Base-by-base conservation (phyloP, 148 eudicot genomes). In the Rhododendron ferrugineum region DNA sequence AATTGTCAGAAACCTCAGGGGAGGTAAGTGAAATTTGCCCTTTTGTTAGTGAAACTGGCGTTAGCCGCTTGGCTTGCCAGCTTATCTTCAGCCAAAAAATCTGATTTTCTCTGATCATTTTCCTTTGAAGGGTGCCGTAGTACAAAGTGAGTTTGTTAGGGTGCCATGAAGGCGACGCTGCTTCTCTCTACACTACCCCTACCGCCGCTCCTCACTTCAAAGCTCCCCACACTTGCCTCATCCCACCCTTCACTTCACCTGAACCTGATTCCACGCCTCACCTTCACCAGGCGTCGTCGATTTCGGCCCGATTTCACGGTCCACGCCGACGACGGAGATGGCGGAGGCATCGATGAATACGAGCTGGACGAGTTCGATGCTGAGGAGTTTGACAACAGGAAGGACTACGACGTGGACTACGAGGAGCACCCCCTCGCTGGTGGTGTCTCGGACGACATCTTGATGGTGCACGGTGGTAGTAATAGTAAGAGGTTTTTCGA, bases 281-380 rank as follows among this genome's bases (percentile, higher is more conserved):
- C 87, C 82, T 2, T 84, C 85, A 74, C 30, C 34, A 3, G 15
- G 32, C 13, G 40, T 30, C 83, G 74, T 22, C 36, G 40, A 68
- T 6, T 83, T n/a, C 73, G 56, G 89, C 87, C 90, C 1, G 92
- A 92, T 89, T 89, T 91, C 85, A 89, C 93, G 13, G 90, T 76
- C 9, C 87, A 80, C 86, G 93, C 93, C 84, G 95, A 93, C 89
- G 96, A 91, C 75, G 96, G 91, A 1, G 98, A 92, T 66, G 88
- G 88, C n/a, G 94, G 88, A 11, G 93, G 85, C 14, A 56, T 90
- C 37, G 91, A 85, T 30, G 95, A 93, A 82, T 95, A 93, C 79
- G 97, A 96, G 72, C 91, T 95, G 93, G 93, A 96, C 91, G 98
- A 93, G 1, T 98, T 95, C 8, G 99, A 95, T 47, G 91, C 80